These are phyloP conservation scores for Spinacia oleracea DNA, from an alignment of 179 eudicot species.

Conservation along the genomic window DNA sequence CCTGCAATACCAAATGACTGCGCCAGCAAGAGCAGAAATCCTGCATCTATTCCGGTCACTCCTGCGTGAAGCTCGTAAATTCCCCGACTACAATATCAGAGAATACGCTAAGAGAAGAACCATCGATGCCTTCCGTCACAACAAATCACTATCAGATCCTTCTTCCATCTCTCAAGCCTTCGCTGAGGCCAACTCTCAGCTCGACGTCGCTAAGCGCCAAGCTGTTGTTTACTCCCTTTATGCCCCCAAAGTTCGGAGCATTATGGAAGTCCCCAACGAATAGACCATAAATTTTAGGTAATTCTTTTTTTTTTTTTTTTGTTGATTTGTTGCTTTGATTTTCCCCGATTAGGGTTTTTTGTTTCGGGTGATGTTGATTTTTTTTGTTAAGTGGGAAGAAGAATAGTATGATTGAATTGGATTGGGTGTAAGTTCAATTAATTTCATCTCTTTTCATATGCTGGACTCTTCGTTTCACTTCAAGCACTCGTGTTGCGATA, in stretches of 20 bases:
- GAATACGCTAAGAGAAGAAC: constrained; percentile 44
- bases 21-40: constrained; percentile 26
- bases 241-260: constrained; percentile 37
- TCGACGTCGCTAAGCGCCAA: constrained; percentile 37
- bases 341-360: neutral
- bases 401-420: neutral
- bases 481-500: neutral
- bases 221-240: constrained; percentile 43
- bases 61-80: constrained; percentile 31
- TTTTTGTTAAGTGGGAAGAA: neutral
- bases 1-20: neutral
- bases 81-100: constrained; percentile 46
- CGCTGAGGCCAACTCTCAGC: constrained; percentile 36
- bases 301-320: neutral
- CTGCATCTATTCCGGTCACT: constrained; percentile 38
- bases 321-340: neutral
- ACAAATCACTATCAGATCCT: constrained; percentile 36
- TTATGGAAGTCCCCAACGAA: constrained; percentile 36
- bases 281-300: constrained; percentile 9
- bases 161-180: constrained; percentile 31
- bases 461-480: neutral
- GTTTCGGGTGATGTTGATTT: neutral
- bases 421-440: neutral
- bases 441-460: neutral
- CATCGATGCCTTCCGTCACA: constrained; percentile 37